Conservation (phyloP, 768 basidiomycete genomes). For the Imleria badia region DNA sequence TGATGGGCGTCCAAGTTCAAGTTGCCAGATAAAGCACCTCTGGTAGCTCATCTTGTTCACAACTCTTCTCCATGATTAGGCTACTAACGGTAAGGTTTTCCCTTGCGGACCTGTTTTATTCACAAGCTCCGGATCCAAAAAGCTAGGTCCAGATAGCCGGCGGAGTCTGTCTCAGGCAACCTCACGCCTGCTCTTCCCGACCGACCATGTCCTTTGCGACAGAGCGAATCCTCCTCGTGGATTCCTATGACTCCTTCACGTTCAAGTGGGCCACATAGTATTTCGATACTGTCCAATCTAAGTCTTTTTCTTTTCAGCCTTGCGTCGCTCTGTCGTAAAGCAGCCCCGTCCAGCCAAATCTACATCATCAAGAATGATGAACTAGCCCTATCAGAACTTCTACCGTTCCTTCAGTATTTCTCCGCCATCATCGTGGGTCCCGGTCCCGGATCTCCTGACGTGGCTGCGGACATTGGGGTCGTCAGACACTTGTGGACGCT, state of each 20-base stretch:
- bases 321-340: conserved; percentile 63
- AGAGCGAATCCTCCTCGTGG: conserved; percentile 66
- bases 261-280: conserved; percentile 60
- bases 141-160: background rate
- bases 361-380: conserved; percentile 76
- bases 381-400: conserved; percentile 48
- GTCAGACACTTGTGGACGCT: conserved; percentile 72
- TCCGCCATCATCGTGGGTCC: conserved; percentile 74
- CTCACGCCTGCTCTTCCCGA: background rate
- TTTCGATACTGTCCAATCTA: background rate
- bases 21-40: background rate
- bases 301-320: conserved; percentile 45
- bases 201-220: conserved; percentile 25
- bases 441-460: conserved; percentile 76
- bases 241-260: conserved; percentile 89
- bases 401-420: conserved; percentile 57
- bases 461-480: conserved; percentile 61
- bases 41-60: background rate
- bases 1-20: background rate
- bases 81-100: background rate
- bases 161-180: background rate
- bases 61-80: background rate
- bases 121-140: background rate
- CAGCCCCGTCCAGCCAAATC: conserved; percentile 60
- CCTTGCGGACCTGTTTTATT: background rate